Evolutionary conservation across 345 rosid species (phyloP).

Genomic region (Gossypium ekmanianum): DNA sequence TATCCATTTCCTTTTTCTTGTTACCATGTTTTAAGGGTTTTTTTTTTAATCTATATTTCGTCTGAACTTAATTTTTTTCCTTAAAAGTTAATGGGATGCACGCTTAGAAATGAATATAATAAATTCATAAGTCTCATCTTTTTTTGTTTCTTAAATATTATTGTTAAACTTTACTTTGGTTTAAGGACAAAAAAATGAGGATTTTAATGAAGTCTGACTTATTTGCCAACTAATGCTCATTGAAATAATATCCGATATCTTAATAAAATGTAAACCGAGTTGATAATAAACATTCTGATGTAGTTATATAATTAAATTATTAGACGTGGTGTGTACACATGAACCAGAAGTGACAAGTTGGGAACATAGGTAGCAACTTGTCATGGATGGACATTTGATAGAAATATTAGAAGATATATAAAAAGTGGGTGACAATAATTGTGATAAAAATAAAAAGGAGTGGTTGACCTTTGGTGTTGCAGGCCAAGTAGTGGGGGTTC

Average conservation of each 20-base stretch:
- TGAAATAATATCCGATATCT: too few species aligned
- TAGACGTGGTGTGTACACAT: neutral
- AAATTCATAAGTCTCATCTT: too few species aligned
- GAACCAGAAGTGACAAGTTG: neutral
- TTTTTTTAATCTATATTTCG: neutral
- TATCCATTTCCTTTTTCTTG: too few species aligned
- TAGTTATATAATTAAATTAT: neutral
- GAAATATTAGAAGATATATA: too few species aligned
- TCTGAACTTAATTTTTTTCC: too few species aligned
- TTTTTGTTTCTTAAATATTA: too few species aligned
- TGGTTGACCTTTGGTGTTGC: conserved; percentile 14
- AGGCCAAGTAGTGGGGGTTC: conserved; percentile 88
- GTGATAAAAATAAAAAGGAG: neutral
- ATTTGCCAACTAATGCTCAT: too few species aligned
- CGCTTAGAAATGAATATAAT: neutral
- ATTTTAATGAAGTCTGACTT: too few species aligned
- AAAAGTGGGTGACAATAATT: neutral
- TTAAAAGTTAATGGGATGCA: neutral
- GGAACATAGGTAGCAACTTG: neutral
- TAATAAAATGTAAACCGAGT: too few species aligned
- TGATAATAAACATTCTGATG: too few species aligned
- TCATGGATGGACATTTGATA: neutral
- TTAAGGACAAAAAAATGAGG: too few species aligned
- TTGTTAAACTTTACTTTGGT: too few species aligned
- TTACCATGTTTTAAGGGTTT: neutral